Evolutionary conservation across 371 early-diverging fungal genomes (phyloP).

Genomic region (Astathelohania contejeani): DNA sequence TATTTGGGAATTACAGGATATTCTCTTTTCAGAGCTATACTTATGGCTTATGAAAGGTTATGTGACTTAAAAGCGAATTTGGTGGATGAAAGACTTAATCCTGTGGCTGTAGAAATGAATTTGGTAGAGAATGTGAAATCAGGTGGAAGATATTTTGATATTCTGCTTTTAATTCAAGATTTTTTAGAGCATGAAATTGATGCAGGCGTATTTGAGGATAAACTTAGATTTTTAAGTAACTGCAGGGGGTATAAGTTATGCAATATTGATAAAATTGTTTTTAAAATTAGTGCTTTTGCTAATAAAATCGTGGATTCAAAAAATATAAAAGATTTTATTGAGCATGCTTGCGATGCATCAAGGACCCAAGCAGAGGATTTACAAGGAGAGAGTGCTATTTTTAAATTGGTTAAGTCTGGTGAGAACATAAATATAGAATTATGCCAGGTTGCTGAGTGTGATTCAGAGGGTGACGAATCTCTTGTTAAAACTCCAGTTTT

Average conservation of each 20-base stretch:
- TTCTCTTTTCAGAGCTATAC: conserved; percentile 67
- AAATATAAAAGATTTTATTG: no score
- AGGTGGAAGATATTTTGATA: conserved; percentile 22
- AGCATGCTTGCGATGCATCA: no score
- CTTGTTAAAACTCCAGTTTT: no score
- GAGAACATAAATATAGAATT: no score
- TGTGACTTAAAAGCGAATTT: conserved; percentile 60
- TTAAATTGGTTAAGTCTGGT: no score
- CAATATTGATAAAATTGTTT: conserved; percentile 44
- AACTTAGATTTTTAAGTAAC: conserved; percentile 57
- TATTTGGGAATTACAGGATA: conserved; percentile 65
- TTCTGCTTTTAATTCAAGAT: conserved; percentile 60
- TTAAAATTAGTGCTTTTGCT: no score
- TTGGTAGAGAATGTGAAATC: conserved; percentile 53
- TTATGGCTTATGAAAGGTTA: conserved; percentile 64
- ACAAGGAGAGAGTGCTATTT: no score
- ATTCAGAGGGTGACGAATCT: no score
- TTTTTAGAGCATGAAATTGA: conserved; percentile 67
- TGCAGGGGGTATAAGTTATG: conserved; percentile 44
- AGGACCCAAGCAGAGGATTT: no score
- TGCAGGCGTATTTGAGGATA: conserved; percentile 68
- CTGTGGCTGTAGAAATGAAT: conserved; percentile 64
- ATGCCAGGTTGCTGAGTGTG: no score
- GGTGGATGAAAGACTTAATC: conserved; percentile 56
- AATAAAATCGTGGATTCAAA: no score